phyloP scores from a whole-genome alignment of 1,139 yeast species.

The Nakaseomyces kungkrabaensis region DNA sequence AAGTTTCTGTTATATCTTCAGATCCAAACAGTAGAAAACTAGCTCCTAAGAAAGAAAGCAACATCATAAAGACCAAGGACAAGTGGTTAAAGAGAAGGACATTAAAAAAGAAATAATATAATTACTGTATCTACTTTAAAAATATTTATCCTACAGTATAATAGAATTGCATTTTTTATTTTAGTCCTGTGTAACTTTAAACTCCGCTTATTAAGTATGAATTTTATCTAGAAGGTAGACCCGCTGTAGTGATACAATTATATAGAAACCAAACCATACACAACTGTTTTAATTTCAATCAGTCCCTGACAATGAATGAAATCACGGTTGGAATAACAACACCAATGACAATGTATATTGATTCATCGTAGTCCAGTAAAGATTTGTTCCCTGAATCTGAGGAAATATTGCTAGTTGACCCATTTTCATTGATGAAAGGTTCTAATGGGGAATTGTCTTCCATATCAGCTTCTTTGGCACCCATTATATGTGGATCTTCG shows the following conservation, averaged over 20 bases:
- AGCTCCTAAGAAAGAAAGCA: constrained; percentile 39
- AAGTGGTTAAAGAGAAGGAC: constrained; percentile 56
- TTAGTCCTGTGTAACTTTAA: neutral
- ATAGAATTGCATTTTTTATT: neutral
- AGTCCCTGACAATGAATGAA: constrained; percentile 15
- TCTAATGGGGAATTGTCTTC: neutral
- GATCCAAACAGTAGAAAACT: constrained; percentile 10
- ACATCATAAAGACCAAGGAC: constrained; percentile 37
- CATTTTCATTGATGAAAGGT: neutral
- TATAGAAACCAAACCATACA: too few species aligned
- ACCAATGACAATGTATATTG: constrained; percentile 21
- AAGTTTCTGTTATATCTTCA: constrained; percentile 30
- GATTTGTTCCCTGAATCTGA: constrained; percentile 1
- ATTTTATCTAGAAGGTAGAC: too few species aligned
- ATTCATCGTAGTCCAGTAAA: constrained; percentile 12
- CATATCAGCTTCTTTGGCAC: neutral
- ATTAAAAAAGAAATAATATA: constrained; percentile 26
- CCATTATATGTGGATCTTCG: constrained; percentile 2
- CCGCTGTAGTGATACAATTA: too few species aligned
- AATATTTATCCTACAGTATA: neutral
- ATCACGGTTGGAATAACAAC: constrained; percentile 22
- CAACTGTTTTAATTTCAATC: neutral
- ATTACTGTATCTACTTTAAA: neutral
- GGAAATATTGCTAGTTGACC: neutral
- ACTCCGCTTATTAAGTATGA: too few species aligned